phyloP scores from a whole-genome alignment of 805 yeast species.

The Yarrowia sp. region DNA sequence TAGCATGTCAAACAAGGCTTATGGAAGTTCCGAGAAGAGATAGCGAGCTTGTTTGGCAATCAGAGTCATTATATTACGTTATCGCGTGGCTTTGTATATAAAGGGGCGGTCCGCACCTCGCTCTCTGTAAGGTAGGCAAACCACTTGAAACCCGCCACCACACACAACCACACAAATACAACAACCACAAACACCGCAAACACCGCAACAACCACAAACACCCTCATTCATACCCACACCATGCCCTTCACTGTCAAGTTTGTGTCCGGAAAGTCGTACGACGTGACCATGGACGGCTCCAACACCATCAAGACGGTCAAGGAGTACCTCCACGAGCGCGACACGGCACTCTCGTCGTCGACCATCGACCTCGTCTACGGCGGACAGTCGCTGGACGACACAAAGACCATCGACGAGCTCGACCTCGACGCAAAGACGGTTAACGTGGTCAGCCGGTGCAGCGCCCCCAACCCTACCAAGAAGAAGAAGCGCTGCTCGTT shows the following conservation, averaged over 20 bases:
- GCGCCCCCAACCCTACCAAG: constrained; percentile 35
- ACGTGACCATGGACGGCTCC: constrained; percentile 32
- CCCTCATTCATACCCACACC: background rate
- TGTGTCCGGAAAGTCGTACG: constrained; percentile 26
- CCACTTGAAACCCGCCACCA: background rate
- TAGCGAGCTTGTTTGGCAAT: constrained; percentile 27
- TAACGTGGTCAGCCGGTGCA: constrained; percentile 18
- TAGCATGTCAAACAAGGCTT: constrained; percentile 22
- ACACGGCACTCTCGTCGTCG: constrained; percentile 35
- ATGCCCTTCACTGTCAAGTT: constrained; percentile 27
- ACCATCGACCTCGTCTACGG: constrained; percentile 33
- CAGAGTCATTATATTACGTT: constrained; percentile 25
- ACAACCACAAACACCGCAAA: background rate
- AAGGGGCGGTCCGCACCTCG: too few species aligned
- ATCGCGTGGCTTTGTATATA: constrained; percentile 18
- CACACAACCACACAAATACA: background rate
- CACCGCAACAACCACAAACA: background rate
- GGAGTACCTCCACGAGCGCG: constrained; percentile 35
- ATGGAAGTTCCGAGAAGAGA: constrained; percentile 27
- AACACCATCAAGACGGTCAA: constrained; percentile 40
- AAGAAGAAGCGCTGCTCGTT: constrained; percentile 51
- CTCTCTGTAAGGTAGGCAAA: too few species aligned
- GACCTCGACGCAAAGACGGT: constrained; percentile 20
- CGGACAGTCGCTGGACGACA: constrained; percentile 38
- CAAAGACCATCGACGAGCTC: constrained; percentile 36